Evolutionary conservation across 2,329 filamentous ascomycete genomes (phyloP), one percentile per base, ranked within the genome.

Genomic region (Arthrobotrys pseudoclavata): DNA sequence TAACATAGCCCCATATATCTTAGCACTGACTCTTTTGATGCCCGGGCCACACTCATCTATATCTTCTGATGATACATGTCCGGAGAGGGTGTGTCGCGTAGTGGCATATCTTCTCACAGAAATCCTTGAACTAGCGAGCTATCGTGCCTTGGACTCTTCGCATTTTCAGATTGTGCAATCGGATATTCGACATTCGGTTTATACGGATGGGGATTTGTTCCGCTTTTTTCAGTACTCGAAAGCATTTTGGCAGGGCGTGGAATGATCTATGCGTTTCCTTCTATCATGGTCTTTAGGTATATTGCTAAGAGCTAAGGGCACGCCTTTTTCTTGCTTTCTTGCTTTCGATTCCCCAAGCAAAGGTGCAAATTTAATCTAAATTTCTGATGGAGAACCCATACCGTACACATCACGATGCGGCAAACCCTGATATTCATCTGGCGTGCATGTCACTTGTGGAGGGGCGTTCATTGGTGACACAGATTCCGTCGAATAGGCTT

Each of bases 21-120:
- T n/a, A n/a, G n/a, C n/a, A n/a, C n/a, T n/a, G n/a, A n/a, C n/a
- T n/a, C n/a, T 72, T 29, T 45, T 72, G 12, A 20, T 4, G 10
- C 7, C 12, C 18, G 6, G n/a, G 6, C 18, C 40, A 12, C 20
- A 13, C 18, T 5, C 13, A 13, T 6, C n/a, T 10, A 1, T 37
- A 9, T n/a, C 42, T 9, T 18, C 20, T 10, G 57, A 55, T 2
- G 20, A 71, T 26, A 31, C 20, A 22, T 63, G 12, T n/a, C 12
- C 48, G 5, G 22, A 62, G 18, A 42, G 69, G n/a, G 12, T 66
- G 3, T 48, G 50, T 50, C 57, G 60, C 1, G 48, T 60, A 4
- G n/a, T 72, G 1, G 50, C 18, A 48, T 72, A 66, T 50, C 24
- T 72, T 10, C 34, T 48, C n/a, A 55, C 26, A 6, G 69, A 72